Evolutionary conservation across 768 basidiomycete species (phyloP).

Genomic region (Amanita pseudoporphyria): DNA sequence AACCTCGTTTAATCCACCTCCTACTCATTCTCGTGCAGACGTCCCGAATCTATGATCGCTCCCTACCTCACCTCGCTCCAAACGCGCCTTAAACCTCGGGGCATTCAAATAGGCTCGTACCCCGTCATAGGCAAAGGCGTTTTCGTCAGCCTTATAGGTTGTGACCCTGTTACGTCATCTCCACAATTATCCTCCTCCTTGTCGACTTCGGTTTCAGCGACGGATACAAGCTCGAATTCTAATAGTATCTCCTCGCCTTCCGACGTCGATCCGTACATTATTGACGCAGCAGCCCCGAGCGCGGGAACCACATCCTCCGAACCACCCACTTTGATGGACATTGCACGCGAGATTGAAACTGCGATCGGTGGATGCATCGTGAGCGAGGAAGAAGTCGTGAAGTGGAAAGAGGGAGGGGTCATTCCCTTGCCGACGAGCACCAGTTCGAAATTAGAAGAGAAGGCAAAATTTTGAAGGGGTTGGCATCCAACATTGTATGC

Average conservation of each 20-base stretch:
- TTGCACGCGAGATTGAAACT: conserved; percentile 54
- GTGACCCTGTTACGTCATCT: conserved; percentile 9
- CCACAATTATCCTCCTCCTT: not conserved
- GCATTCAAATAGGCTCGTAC: conserved; percentile 78
- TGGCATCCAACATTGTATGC: no score
- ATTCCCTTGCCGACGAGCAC: conserved; percentile 11
- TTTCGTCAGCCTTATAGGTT: conserved; percentile 64
- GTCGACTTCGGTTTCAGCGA: not conserved
- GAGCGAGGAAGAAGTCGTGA: conserved; percentile 56
- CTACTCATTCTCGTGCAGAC: conserved; percentile 23
- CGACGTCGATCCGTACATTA: conserved; percentile 17
- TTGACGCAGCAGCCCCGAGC: conserved; percentile 12
- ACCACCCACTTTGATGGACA: conserved; percentile 36
- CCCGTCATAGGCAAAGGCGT: conserved; percentile 56
- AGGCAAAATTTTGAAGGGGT: conserved; percentile 10
- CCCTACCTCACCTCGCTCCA: conserved; percentile 80
- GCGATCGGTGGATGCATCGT: conserved; percentile 49
- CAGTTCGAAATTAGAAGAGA: not conserved
- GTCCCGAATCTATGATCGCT: conserved; percentile 71
- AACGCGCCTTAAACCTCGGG: conserved; percentile 59
- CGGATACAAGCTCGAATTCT: not conserved
- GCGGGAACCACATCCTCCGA: not conserved
- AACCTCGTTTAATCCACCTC: not conserved
- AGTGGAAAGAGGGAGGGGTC: conserved; percentile 30
- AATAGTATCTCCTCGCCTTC: not conserved